A percentile compares a stretch with the other conserved stretches of the same genome.
phyloP scores from a whole-genome alignment of 805 yeast species.

The Grigorovia humatica region DNA sequence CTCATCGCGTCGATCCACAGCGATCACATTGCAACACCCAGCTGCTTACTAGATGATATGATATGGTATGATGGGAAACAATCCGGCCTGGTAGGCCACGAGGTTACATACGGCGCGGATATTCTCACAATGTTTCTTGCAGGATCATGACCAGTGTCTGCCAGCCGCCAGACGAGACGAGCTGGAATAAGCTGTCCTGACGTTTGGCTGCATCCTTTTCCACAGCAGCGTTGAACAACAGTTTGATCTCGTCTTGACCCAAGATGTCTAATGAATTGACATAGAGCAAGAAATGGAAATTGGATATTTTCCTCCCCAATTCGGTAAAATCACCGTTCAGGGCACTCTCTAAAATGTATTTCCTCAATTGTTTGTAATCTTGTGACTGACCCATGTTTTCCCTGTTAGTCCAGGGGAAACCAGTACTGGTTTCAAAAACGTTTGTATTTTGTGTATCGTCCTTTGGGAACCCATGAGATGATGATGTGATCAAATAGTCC shows the following conservation, averaged over 20 bases:
- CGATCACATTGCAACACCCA: too few relatives aligned
- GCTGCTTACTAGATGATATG: too few relatives aligned
- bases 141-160: conserved; percentile 58
- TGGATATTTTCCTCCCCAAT: conserved; percentile 37
- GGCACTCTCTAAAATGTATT: conserved; percentile 32
- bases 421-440: conserved; percentile 34
- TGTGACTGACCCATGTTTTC: conserved; percentile 66
- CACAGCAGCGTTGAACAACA: conserved; percentile 40
- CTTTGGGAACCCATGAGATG: conserved; percentile 89
- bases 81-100: too few relatives aligned
- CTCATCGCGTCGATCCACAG: not conserved
- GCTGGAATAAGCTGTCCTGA: conserved; percentile 39
- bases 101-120: not conserved
- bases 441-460: conserved; percentile 29
- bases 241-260: conserved; percentile 40
- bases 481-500: conserved; percentile 76
- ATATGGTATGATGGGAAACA: too few relatives aligned
- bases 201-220: conserved; percentile 33
- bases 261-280: conserved; percentile 48
- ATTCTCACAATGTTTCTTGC: conserved; percentile 22
- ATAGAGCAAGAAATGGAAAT: conserved; percentile 68
- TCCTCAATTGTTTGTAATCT: conserved; percentile 45
- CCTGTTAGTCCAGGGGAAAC: conserved; percentile 74
- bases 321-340: conserved; percentile 24
- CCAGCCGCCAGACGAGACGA: conserved; percentile 56